Evolutionary conservation across 257 asterid species (phyloP).

Genomic region (Coffea canephora): DNA sequence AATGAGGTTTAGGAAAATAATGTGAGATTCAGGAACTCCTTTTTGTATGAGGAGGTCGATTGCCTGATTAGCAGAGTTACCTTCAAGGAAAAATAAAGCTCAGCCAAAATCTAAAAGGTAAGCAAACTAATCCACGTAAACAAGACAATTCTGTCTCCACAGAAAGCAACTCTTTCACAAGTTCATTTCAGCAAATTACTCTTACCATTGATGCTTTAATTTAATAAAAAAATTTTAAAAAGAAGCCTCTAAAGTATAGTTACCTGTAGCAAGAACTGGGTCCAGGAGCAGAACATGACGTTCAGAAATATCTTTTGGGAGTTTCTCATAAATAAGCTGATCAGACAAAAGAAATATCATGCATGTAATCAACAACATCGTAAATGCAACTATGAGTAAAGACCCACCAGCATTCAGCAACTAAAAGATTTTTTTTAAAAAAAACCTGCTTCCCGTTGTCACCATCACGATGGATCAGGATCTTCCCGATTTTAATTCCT

Average conservation of each 20-base stretch:
- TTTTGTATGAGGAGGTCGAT: constrained; percentile 86
- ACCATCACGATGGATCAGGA: constrained; percentile 93
- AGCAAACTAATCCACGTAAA: not conserved
- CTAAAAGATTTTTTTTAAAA: not conserved
- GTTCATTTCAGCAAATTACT: not conserved
- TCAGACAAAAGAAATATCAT: constrained; percentile 17
- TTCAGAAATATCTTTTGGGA: constrained; percentile 85
- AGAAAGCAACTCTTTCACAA: not conserved
- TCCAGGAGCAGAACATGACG: constrained; percentile 97
- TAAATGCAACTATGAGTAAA: not conserved
- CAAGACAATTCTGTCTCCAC: not conserved
- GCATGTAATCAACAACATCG: not conserved
- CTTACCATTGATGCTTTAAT: not conserved
- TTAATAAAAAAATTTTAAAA: not conserved
- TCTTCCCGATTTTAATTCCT: constrained; percentile 97
- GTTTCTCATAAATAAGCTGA: constrained; percentile 95
- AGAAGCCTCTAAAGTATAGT: not conserved
- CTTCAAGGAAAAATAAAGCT: constrained; percentile 32
- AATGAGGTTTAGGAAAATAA: constrained; percentile 90
- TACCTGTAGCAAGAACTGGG: constrained; percentile 99
- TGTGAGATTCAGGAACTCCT: constrained; percentile 98
- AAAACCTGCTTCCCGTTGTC: constrained; percentile 94
- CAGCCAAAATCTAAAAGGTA: not conserved
- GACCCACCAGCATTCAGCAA: constrained; percentile 1
- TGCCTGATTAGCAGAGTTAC: constrained; percentile 99